These are phyloP conservation scores for Fusarium sp. DNA, from an alignment of 2,329 filamentous ascomycete species.

Conservation along the genomic window DNA sequence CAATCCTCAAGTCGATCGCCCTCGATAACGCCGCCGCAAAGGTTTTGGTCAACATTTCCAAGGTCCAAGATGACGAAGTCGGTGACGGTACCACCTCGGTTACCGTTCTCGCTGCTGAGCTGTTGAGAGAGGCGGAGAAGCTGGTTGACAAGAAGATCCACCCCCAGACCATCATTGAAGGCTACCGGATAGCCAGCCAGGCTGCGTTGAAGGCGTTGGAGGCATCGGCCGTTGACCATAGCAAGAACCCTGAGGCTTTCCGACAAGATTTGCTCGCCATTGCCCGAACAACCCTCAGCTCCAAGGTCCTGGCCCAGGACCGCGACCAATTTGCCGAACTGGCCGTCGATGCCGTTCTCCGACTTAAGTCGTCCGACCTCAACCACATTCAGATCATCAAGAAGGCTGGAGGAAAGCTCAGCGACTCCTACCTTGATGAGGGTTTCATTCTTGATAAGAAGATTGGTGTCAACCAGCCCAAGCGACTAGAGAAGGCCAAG, in stretches of 20 bases:
- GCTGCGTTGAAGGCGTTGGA: conserved; percentile 88
- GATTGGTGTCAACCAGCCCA: conserved; percentile 98
- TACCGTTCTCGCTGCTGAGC: conserved; percentile 91
- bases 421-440: conserved; percentile 96
- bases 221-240: conserved; percentile 88
- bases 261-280: conserved; percentile 90
- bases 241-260: conserved; percentile 84
- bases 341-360: conserved; percentile 89
- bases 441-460: conserved; percentile 99
- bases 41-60: conserved; percentile 98
- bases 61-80: conserved; percentile 98
- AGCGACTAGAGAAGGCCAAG: conserved; percentile 96
- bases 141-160: conserved; percentile 98
- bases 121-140: conserved; percentile 95
- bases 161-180: conserved; percentile 99
- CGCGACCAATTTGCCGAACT: conserved; percentile 90
- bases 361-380: conserved; percentile 90
- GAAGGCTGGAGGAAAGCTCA: conserved; percentile 97
- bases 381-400: conserved; percentile 99
- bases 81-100: conserved; percentile 99
- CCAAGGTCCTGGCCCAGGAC: conserved; percentile 95
- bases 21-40: conserved; percentile 98
- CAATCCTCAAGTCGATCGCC: conserved; percentile 97
- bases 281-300: conserved; percentile 94
- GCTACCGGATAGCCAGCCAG: conserved; percentile 94